Conservation (phyloP, 208 protist genomes). For the Entamoeba invadens region DNA sequence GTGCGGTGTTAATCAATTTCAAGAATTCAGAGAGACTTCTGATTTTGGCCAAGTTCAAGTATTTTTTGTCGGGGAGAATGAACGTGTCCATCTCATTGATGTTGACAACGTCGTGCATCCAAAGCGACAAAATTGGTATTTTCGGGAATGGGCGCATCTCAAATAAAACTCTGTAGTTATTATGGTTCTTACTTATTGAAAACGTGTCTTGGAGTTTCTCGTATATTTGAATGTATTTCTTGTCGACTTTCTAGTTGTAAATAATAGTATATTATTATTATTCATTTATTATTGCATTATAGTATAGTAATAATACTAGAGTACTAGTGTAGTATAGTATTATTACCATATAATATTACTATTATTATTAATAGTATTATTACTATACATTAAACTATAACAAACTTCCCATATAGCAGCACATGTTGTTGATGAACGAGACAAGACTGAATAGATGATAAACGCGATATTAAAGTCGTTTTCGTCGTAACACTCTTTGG, state of each 20-base stretch:
- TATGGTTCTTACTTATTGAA: background rate
- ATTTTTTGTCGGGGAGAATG: background rate
- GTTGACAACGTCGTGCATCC: background rate
- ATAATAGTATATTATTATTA: too few species aligned
- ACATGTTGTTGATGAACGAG: background rate
- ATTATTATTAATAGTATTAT: background rate
- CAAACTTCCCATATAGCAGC: background rate
- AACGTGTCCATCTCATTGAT: background rate
- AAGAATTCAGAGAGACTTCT: background rate
- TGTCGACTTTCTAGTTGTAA: background rate
- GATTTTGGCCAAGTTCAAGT: background rate
- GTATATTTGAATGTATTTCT: background rate
- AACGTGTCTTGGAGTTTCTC: background rate
- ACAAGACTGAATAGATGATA: background rate
- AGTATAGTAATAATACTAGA: too few species aligned
- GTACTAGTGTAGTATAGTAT: too few species aligned
- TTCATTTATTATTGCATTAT: too few species aligned
- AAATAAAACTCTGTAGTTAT: background rate
- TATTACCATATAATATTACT: too few species aligned
- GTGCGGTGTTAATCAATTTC: background rate
- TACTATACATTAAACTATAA: background rate
- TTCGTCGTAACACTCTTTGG: background rate
- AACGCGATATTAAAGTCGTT: background rate
- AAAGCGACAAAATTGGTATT: background rate
- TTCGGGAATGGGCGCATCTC: background rate